phyloP scores from a whole-genome alignment of 371 early-diverging fungal species.

The Rhizomucor miehei region DNA sequence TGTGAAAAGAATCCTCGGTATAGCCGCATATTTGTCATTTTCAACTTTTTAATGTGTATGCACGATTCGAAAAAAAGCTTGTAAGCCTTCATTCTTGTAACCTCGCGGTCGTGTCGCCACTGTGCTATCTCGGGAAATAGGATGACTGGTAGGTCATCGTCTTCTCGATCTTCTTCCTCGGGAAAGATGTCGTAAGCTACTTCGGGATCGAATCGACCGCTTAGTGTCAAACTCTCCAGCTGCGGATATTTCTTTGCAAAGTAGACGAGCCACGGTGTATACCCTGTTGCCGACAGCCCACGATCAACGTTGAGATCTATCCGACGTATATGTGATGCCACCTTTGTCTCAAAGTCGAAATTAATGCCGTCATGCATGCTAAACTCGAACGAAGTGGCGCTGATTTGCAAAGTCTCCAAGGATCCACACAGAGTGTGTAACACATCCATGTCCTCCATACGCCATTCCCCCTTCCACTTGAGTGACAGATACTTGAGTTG shows the following conservation, averaged over 20 bases:
- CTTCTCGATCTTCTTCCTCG: neutral
- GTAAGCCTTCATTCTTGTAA: neutral
- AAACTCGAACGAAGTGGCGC: neutral
- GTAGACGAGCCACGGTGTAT: slow-evolving; percentile 1
- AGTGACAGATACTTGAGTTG: neutral
- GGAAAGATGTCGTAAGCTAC: slow-evolving; percentile 3
- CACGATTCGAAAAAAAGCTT: slow-evolving; percentile 1
- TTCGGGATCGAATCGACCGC: slow-evolving; percentile 1
- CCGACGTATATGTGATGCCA: neutral
- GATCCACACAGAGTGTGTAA: neutral
- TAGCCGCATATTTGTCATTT: slow-evolving; percentile 2
- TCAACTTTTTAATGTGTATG: neutral
- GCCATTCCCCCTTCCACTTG: slow-evolving; percentile 2
- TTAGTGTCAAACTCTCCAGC: neutral
- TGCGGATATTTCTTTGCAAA: slow-evolving; percentile 1
- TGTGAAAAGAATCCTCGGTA: slow-evolving; percentile 1
- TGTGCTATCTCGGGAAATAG: slow-evolving; percentile 1
- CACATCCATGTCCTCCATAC: slow-evolving; percentile 4
- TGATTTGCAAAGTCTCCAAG: neutral
- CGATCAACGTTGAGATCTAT: slow-evolving; percentile 1
- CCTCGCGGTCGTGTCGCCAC: slow-evolving; percentile 1
- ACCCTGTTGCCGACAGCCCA: neutral
- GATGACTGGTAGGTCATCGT: neutral
- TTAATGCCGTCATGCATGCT: slow-evolving; percentile 4
- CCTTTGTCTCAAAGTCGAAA: slow-evolving; percentile 1